A percentile compares a stretch with the other conserved stretches of the same genome.
Evolutionary conservation across 768 basidiomycete genomes (phyloP).

Genomic region (Epithele typhae): DNA sequence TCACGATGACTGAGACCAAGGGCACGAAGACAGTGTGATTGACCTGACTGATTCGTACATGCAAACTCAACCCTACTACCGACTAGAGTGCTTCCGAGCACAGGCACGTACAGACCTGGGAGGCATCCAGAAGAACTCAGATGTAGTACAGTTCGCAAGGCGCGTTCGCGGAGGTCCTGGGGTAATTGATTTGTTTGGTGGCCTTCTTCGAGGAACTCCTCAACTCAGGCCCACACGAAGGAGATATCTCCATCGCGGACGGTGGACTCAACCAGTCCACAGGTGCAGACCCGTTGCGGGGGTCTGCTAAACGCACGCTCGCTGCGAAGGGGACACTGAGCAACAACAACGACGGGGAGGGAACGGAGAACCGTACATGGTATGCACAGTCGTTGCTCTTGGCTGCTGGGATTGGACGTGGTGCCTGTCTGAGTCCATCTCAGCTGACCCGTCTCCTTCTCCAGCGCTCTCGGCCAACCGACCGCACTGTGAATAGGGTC

Average conservation of each 20-base stretch:
- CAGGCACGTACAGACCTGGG: neutral
- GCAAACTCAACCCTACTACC: neutral
- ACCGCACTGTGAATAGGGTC: too few species aligned
- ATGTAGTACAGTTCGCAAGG: neutral
- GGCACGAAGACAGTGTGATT: slow-evolving; percentile 1
- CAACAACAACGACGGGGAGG: neutral
- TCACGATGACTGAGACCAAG: too few species aligned
- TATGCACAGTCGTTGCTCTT: too few species aligned
- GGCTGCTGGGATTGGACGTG: too few species aligned
- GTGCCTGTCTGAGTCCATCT: too few species aligned
- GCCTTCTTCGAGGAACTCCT: neutral
- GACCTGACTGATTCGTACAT: slow-evolving; percentile 3
- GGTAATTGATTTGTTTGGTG: slow-evolving; percentile 14
- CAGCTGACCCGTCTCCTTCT: too few species aligned
- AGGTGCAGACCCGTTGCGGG: too few species aligned
- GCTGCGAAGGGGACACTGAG: too few species aligned
- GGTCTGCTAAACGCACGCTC: too few species aligned
- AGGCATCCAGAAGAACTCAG: too few species aligned
- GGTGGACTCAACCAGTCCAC: too few species aligned
- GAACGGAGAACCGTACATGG: neutral
- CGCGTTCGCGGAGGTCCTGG: slow-evolving; percentile 8
- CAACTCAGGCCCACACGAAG: neutral
- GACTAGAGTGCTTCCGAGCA: neutral
- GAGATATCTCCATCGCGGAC: neutral
- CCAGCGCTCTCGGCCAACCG: too few species aligned